Evolutionary conservation across 1,284 basidiomycete species (phyloP), one percentile per base, ranked within the genome.

Genomic region (Inonotus obliquus): DNA sequence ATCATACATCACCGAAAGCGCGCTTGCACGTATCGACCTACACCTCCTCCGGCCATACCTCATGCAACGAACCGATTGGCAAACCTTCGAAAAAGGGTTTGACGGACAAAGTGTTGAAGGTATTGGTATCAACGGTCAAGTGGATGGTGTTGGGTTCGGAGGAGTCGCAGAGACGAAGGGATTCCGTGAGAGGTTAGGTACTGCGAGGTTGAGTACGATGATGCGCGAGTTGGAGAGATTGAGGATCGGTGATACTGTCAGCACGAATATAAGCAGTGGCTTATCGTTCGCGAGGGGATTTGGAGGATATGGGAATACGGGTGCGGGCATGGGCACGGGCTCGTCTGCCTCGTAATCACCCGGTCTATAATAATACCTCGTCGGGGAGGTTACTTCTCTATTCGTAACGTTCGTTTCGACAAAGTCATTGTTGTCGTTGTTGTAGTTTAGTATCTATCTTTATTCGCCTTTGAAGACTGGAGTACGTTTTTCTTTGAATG

Each of bases 1-100:
- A 67, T 92, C 93, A 1, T 98, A 96, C 76, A 92, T 97, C 73
- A 91, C 89, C 3, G 95, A 96, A 69, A 89, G 89, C 58, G 92
- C 94, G 71, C 84, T 98, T 5, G 94, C 94, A 7, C 85, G 92
- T 21, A 95, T 99, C 67, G 96, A 99, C 69, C 78, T 92, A 2
- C 81, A 82, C 14, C 80, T 98, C 27, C 81, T 99, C 32, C 87
- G 90, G 54, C 97, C 97, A 0, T 99, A 98, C 72, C 82, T 99
- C 25, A 84, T 90, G 45, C 86, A 95, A 69, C 85, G 97, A 49
- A 89, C 87, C 64, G 97, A 99, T 73, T 99, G 89, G 87, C 82
- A 81, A 29, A 83, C 89, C 67, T 87, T 89, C 63, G 87, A 89
- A 69, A 91, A 85, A 70, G 81, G 83, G 13, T 91, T 91, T 74